phyloP scores from a whole-genome alignment of 768 basidiomycete species.

The Omphalotus guepiniiformis region DNA sequence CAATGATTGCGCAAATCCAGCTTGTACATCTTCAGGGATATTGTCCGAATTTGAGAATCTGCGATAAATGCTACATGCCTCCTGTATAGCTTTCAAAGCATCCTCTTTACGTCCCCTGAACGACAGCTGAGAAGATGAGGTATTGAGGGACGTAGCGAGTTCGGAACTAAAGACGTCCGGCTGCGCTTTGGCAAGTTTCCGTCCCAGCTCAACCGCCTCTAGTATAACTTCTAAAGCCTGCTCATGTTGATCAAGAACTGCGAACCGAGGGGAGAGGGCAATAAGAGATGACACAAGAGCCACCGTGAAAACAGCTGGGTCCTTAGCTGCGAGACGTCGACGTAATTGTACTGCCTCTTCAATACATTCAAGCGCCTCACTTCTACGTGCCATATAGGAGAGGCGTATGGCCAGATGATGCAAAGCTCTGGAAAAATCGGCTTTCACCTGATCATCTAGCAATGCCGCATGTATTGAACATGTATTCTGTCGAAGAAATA shows the following conservation, averaged over 20 bases:
- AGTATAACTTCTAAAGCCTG: background rate
- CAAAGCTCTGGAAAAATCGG: background rate
- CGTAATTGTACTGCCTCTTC: background rate
- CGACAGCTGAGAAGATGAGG: background rate
- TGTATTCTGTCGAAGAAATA: no score
- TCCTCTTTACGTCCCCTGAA: background rate
- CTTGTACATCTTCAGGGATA: background rate
- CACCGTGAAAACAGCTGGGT: background rate
- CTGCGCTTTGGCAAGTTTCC: background rate
- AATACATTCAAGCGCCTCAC: background rate
- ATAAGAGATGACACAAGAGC: background rate
- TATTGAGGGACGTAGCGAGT: background rate
- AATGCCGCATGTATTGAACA: no score
- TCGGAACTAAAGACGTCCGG: background rate
- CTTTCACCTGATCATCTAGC: background rate
- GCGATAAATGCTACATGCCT: background rate
- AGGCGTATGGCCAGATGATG: background rate
- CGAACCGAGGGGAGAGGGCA: background rate
- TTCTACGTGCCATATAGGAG: background rate
- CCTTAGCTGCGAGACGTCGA: background rate
- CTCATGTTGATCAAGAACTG: background rate
- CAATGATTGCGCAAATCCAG: background rate
- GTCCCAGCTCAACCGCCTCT: background rate
- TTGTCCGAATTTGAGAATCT: background rate
- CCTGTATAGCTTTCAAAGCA: background rate